phyloP scores from a whole-genome alignment of 1,284 basidiomycete genomes.

The Ustilago trichophora region DNA sequence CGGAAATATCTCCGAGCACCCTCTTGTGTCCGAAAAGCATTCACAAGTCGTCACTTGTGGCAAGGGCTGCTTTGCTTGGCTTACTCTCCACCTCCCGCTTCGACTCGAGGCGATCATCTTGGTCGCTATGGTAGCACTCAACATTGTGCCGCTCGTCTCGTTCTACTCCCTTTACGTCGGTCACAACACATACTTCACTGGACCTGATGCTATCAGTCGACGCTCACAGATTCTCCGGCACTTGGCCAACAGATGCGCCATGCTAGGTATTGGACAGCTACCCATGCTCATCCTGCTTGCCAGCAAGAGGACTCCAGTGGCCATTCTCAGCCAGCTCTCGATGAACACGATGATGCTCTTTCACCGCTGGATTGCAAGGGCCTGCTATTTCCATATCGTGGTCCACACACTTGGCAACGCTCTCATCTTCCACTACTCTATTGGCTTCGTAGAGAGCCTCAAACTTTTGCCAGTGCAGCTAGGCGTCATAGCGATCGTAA shows the following conservation, averaged over 20 bases:
- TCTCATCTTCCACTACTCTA: slow-evolving; percentile 7
- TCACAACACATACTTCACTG: slow-evolving; percentile 28
- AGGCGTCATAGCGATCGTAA: slow-evolving; percentile 41
- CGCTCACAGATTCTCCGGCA: slow-evolving; percentile 21
- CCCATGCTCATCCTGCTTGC: slow-evolving; percentile 63
- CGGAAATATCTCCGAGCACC: slow-evolving; percentile 22
- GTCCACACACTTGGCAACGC: slow-evolving; percentile 52
- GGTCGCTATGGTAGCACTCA: slow-evolving; percentile 20
- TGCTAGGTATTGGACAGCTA: slow-evolving; percentile 53
- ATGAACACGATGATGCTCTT: slow-evolving; percentile 62
- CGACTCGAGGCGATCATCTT: slow-evolving; percentile 35
- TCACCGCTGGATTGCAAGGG: slow-evolving; percentile 64
- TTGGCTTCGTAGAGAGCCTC: slow-evolving; percentile 8
- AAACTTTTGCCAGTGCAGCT: slow-evolving; percentile 52
- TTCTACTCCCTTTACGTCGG: slow-evolving; percentile 27
- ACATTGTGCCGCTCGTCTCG: slow-evolving; percentile 23
- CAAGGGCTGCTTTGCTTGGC: slow-evolving; percentile 12
- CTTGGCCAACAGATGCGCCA: slow-evolving; percentile 57
- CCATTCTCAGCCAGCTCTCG: slow-evolving; percentile 50
- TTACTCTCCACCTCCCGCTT: slow-evolving; percentile 39
- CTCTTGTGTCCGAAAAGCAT: slow-evolving; percentile 10
- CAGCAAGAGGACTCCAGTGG: slow-evolving; percentile 59
- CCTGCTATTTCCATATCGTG: slow-evolving; percentile 47
- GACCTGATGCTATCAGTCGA: slow-evolving; percentile 15
- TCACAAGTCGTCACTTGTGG: slow-evolving; percentile 11